Evolutionary conservation across 345 rosid genomes (phyloP).

Genomic region (Rubroshorea leprosula): DNA sequence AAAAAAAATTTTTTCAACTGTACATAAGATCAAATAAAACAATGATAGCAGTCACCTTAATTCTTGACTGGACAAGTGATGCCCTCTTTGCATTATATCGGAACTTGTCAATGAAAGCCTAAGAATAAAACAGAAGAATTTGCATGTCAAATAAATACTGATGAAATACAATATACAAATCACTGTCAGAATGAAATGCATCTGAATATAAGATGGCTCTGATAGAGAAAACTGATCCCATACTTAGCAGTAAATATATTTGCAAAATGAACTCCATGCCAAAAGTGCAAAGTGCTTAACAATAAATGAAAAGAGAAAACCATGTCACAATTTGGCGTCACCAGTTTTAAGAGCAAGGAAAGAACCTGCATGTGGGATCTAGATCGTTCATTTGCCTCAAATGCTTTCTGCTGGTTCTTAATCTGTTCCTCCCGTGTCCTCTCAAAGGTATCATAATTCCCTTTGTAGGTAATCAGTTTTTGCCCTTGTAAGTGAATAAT

Average conservation of each 20-base stretch:
- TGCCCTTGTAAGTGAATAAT: conserved; percentile 87
- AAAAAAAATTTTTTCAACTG: neutral
- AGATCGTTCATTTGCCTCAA: conserved; percentile 78
- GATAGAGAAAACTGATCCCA: neutral
- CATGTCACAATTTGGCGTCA: neutral
- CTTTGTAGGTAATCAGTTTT: conserved; percentile 70
- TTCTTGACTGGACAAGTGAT: conserved; percentile 98
- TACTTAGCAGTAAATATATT: neutral
- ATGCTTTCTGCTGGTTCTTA: conserved; percentile 88
- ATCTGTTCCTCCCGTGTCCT: conserved; percentile 77
- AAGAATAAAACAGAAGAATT: conserved; percentile 20
- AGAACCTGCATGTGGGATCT: conserved; percentile 94
- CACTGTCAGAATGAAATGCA: no score
- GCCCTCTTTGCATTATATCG: conserved; percentile 99
- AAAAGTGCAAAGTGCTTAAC: neutral
- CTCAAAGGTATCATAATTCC: conserved; percentile 86
- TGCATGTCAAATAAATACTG: conserved; percentile 9
- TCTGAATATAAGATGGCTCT: neutral
- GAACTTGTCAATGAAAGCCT: conserved; percentile 97
- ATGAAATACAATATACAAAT: neutral
- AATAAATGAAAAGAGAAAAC: neutral
- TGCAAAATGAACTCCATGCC: neutral
- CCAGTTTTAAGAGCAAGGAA: neutral
- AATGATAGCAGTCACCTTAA: conserved; percentile 56
- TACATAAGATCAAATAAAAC: conserved; percentile 8